These are phyloP conservation scores for Fagopyrum tataricum DNA, from an alignment of 148 eudicot species.

Conservation along the genomic window DNA sequence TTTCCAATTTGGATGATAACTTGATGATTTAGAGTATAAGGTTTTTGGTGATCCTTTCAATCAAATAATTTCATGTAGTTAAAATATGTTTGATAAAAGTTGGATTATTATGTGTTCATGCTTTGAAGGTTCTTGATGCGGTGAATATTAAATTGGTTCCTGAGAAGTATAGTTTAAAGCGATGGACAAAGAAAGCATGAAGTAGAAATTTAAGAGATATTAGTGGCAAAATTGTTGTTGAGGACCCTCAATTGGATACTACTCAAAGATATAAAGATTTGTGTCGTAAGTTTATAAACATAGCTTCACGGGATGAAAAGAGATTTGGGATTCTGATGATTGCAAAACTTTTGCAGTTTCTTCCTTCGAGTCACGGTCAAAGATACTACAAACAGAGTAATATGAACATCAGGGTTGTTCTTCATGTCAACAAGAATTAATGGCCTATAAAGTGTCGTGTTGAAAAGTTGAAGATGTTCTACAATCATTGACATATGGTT, in stretches of 20 bases:
- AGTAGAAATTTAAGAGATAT: not conserved
- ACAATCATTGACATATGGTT: not conserved
- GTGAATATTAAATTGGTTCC: too few species aligned
- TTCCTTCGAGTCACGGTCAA: not conserved
- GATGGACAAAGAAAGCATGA: not conserved
- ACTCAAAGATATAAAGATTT: not conserved
- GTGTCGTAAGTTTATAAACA: not conserved
- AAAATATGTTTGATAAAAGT: too few species aligned
- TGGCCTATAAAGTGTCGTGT: not conserved
- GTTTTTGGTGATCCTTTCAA: not conserved
- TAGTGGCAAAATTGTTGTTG: not conserved
- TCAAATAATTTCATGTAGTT: not conserved
- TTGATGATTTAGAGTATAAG: not conserved
- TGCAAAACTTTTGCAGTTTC: not conserved
- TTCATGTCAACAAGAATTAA: not conserved
- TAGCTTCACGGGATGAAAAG: not conserved
- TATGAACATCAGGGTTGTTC: not conserved
- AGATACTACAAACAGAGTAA: not conserved
- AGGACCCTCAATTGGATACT: not conserved
- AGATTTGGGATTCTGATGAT: not conserved
- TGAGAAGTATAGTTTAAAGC: too few species aligned
- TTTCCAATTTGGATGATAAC: not conserved
- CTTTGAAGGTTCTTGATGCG: too few species aligned
- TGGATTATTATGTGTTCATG: too few species aligned
- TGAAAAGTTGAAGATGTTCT: not conserved